Evolutionary conservation across 1,284 basidiomycete species (phyloP).

Genomic region (Cystobasidium sp.): DNA sequence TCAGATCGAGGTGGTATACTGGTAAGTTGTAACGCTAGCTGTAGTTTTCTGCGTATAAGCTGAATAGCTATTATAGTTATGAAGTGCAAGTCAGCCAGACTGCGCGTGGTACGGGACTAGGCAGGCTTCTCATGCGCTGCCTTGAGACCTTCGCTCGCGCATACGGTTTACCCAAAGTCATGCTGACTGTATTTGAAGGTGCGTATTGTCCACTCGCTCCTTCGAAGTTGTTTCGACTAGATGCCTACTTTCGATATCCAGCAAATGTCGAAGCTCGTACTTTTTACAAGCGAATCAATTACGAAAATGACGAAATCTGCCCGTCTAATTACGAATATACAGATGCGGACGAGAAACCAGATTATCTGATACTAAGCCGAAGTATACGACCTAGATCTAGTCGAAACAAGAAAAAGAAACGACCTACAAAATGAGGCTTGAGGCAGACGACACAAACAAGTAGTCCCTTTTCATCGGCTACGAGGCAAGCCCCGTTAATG

Average conservation of each 20-base stretch:
- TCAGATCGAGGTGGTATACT: slow-evolving; percentile 49
- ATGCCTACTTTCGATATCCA: not conserved
- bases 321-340: slow-evolving; percentile 16
- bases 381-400: slow-evolving; percentile 9
- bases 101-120: slow-evolving; percentile 32
- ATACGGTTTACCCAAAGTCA: slow-evolving; percentile 49
- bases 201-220: not conserved
- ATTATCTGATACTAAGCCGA: slow-evolving; percentile 34
- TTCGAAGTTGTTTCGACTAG: not conserved
- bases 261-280: slow-evolving; percentile 23
- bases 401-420: slow-evolving; percentile 37
- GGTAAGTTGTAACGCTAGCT: slow-evolving; percentile 35
- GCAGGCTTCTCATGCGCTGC: slow-evolving; percentile 45
- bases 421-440: not conserved
- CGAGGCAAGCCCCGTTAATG: not conserved
- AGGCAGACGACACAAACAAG: too few species aligned
- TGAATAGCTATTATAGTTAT: slow-evolving; percentile 43
- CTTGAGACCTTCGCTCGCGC: slow-evolving; percentile 42
- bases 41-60: not conserved
- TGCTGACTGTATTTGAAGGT: slow-evolving; percentile 52
- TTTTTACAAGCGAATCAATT: slow-evolving; percentile 38
- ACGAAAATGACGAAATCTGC: slow-evolving; percentile 38
- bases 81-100: slow-evolving; percentile 47
- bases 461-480: too few species aligned
- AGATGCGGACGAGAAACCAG: slow-evolving; percentile 21